Base-by-base conservation (phyloP, 176 grass and related monocot species). In the Aegilops umbellulata region DNA sequence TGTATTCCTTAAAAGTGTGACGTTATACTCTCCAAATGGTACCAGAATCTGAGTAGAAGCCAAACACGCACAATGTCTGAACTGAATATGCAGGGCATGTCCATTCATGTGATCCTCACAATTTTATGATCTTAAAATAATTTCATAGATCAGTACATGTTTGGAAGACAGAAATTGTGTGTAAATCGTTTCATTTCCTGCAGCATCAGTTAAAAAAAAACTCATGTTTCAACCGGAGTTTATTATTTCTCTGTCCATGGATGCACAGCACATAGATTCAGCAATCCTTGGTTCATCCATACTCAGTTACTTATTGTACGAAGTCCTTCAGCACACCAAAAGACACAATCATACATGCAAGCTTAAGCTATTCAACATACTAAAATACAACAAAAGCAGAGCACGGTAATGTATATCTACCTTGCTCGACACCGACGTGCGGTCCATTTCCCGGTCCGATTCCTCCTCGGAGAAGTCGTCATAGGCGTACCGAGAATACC, bases 381-480 rank as follows among this genome's bases (percentile, higher is more conserved):
- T 68, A 82, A 66, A 76, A 68, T 17, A 1, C 13, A 73, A 79
- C 5, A 55, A 34, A 69, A 73, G 65, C 30, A 26, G 25, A 57
- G 2, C 11, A 20, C 2, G 14, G 10, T 22, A 72, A 41, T 12
- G 3, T 20, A 88, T 70, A 69, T 70, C 46, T 36, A 97, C 95
- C 93, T 92, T 98, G 81, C 65, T 88, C 3, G 90, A 91, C 1
- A 80, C 86, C 0, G 97, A 88, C 1, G 78, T 83, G 20, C 25
- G 86, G 46, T 95, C 93, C 69, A 87, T 76, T 7, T 95, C 93
- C 27, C 90, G 80, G 78, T 99, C 97, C 1, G 97, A 99, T 3
- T 99, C 97, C 34, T 96, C 94, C 39, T 99, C 97, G 2, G 97
- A 95, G 65, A 91, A 96, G 60, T 98, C 96, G 46, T 98, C 97